A percentile compares a stretch with the other conserved stretches of the same genome.
Evolutionary conservation across 2,329 filamentous ascomycete species (phyloP).

Genomic region (Triangularia setosa): DNA sequence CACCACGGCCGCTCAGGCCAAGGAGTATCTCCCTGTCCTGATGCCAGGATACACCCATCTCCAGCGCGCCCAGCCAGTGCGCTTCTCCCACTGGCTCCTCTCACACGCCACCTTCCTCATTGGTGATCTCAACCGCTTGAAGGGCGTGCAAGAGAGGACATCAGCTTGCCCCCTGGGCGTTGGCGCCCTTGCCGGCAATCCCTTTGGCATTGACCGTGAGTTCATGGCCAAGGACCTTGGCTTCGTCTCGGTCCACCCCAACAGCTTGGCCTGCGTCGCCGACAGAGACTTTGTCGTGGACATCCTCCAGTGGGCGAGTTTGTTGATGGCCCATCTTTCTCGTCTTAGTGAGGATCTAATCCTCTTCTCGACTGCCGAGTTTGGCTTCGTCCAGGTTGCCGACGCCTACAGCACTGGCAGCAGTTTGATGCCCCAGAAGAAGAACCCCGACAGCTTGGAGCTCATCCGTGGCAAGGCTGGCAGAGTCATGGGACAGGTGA

Average conservation of each 20-base stretch:
- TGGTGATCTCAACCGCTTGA: conserved; percentile 71
- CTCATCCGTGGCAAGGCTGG: conserved; percentile 74
- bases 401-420: conserved; percentile 78
- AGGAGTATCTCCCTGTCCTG: conserved; percentile 68
- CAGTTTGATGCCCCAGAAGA: conserved; percentile 78
- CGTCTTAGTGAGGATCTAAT: conserved; percentile 85
- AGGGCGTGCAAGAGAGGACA: conserved; percentile 68
- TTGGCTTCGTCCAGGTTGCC: conserved; percentile 69
- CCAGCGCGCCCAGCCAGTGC: conserved; percentile 74
- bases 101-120: conserved; percentile 69
- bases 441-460: conserved; percentile 69
- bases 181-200: conserved; percentile 76
- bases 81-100: conserved; percentile 79
- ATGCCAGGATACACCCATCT: conserved; percentile 91
- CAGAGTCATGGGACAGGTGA: conserved; percentile 75
- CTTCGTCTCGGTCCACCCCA: conserved; percentile 47
- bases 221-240: conserved; percentile 76
- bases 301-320: conserved; percentile 73
- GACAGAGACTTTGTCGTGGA: conserved; percentile 83
- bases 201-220: conserved; percentile 76
- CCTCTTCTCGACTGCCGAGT: conserved; percentile 72
- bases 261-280: conserved; percentile 61
- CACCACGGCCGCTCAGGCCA: conserved; percentile 65
- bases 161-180: conserved; percentile 69
- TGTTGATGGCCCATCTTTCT: conserved; percentile 72